Evolutionary conservation across 805 yeast genomes (phyloP), one percentile per base, ranked within the genome.

Genomic region (Yarrowia keelungensis): DNA sequence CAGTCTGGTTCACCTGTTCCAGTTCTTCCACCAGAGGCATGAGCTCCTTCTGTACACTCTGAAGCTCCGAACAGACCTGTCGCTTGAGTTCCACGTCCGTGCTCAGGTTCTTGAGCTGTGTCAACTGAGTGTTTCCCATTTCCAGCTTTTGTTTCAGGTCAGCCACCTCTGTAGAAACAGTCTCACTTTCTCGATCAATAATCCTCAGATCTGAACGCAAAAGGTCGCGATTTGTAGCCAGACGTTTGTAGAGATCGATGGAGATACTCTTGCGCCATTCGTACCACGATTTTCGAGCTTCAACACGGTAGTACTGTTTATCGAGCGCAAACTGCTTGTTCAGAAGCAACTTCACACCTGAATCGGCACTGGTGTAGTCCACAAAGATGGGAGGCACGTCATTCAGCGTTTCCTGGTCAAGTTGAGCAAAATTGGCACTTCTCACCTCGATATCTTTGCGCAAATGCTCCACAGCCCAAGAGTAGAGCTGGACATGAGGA

Each of bases 251-350:
- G 32, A 59, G n/a, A 16, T 59, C 65, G 12, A 45, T 45, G 16
- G 51, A 39, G 35, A 59, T 59, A n/a, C 51, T 45, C 42, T 45
- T 59, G 12, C 67, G 67, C 67, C 67, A 62, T 8, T 47, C 38
- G 56, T 62, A 62, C 67, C 67, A 62, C 22, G 67, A 46, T 12
- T 47, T 62, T 15, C 56, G 54, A 0, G 56, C 67, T 8, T 39
- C 56, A 7, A 47, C 56, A 38, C 67, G 56, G 11, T 47, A 62
- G 9, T 62, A 62, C 56, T 47, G 67, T 46, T 62, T 62, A 22
- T 62, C 67, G 39, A 62, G 56, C 1, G 67, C 67, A 47, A 62
- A 62, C 22, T 62, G 67, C 9, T 49, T 47, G 54, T 62, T 49
- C 9, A 62, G 12, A 10, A 62, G 14, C 56, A 62, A 32, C 14